Conservation (phyloP, 2,329 filamentous ascomycete genomes). For the Ophiostoma tasmaniense region DNA sequence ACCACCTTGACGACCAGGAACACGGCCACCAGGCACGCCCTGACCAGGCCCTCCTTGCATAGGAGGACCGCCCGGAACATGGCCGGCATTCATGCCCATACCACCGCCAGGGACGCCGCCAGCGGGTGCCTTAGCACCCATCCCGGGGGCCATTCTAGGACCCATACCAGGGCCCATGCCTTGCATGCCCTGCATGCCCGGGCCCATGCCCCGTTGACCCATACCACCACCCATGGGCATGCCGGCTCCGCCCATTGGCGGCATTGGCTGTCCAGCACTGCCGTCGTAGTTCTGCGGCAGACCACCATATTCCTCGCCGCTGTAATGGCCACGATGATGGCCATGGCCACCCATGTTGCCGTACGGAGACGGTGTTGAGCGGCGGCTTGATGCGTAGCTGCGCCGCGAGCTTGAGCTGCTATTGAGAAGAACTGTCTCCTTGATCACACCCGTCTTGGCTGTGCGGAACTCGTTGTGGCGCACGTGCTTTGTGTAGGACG, state of each 20-base stretch:
- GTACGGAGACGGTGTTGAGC: not conserved
- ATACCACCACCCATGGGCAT: not conserved
- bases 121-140: not conserved
- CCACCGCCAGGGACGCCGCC: not conserved
- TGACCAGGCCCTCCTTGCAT: not conserved
- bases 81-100: not conserved
- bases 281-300: not conserved
- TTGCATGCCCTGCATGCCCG: not conserved
- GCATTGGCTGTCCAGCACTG: not conserved
- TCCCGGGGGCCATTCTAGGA: not conserved
- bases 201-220: not conserved
- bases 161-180: not conserved
- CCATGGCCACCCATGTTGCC: not conserved
- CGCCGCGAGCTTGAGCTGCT: not conserved
- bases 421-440: not conserved
- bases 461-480: not conserved
- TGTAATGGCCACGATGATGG: not conserved
- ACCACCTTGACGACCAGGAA: not conserved
- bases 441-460: not conserved
- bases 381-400: not conserved
- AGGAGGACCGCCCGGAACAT: not conserved
- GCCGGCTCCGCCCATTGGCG: not conserved
- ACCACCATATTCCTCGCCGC: not conserved
- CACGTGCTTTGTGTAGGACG: not conserved
- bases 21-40: not conserved